Base-by-base conservation (phyloP, 1,284 basidiomycete species). In the Testicularia cyperi region DNA sequence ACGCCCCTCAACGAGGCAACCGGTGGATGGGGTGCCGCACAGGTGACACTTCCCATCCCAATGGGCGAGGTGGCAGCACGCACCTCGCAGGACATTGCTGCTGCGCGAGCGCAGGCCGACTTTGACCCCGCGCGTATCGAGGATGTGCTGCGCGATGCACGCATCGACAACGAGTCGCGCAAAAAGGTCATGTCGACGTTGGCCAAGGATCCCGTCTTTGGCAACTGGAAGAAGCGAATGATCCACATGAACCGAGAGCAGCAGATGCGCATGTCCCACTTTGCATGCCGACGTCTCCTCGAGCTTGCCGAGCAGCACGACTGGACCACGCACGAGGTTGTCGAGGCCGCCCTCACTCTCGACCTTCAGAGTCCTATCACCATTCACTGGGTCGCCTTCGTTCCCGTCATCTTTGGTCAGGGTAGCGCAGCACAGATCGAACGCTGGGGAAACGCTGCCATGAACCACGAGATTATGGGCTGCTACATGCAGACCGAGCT, bases 401-500 rank as follows among this genome's bases (percentile, higher is more conserved):
- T 72, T 3, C 70, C 70, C 12, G 70, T 72, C 24, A 72, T 72
- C 49, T 62, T 69, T 33, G 61, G 64, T 9, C 70, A 72, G 47
- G 68, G 68, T 18, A 55, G 34, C 31, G 41, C 42, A 14, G 56
- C 68, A 36, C 70, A 72, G 54, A 64, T 69, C 21, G 68, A 69
- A n/a, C 32, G 60, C 18, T 72, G 70, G 70, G 66, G 53, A 3
- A 36, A 54, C 27, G 47, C 56, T 30, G 70, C 72, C 21, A 73
- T 72, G 71, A 63, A 57, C 30, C 66, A 71, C 44, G 64, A 74
- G 48, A 72, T 71, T 32, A 37, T 77, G 33, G 69, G 70, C 19
- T 73, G 68, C 39, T 72, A 74, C 51, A 71, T 57, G 30, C 77
- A 78, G 58, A 78, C 77, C 8, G 77, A 78, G 45, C 65, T 90